phyloP scores from a whole-genome alignment of 2,329 filamentous ascomycete species.

The Podosphaera xanthii region DNA sequence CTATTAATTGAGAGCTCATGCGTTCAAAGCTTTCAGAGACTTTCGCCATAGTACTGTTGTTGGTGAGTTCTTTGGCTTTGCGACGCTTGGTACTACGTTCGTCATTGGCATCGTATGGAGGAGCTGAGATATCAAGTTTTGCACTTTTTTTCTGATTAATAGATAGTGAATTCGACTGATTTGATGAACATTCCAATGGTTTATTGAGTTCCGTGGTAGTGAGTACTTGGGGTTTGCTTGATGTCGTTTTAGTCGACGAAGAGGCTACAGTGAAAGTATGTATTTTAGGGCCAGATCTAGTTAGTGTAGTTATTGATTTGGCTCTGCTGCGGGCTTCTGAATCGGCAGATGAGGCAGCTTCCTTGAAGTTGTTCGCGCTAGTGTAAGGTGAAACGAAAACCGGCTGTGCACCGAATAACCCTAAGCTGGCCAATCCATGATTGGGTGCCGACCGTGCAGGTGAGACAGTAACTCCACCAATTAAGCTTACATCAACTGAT shows the following conservation, averaged over 20 bases:
- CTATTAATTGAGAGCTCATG: background rate
- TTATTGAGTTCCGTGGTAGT: background rate
- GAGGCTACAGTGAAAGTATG: constrained; percentile 3
- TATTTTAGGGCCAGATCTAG: constrained; percentile 8
- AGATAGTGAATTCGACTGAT: background rate
- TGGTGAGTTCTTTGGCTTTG: constrained; percentile 11
- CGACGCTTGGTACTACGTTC: constrained; percentile 9
- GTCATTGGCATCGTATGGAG: constrained; percentile 8
- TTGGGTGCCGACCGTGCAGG: constrained; percentile 1
- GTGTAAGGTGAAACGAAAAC: constrained; percentile 8
- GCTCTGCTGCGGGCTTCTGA: constrained; percentile 8
- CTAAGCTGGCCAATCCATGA: constrained; percentile 4
- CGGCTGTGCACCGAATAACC: constrained; percentile 3
- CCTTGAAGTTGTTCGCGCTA: constrained; percentile 9
- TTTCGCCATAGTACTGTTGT: constrained; percentile 3
- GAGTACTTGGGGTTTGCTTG: background rate
- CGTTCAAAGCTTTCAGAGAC: constrained; percentile 13
- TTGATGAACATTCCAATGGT: background rate
- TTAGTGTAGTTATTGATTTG: constrained; percentile 11
- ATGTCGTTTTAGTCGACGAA: constrained; percentile 3
- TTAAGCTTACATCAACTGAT: constrained; percentile 15
- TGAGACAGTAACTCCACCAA: constrained; percentile 5
- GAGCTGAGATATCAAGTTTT: constrained; percentile 1
- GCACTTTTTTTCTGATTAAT: background rate
- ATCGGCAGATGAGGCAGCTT: constrained; percentile 11